Conservation (phyloP, 257 asterid species). For the Jacaranda copaia region DNA sequence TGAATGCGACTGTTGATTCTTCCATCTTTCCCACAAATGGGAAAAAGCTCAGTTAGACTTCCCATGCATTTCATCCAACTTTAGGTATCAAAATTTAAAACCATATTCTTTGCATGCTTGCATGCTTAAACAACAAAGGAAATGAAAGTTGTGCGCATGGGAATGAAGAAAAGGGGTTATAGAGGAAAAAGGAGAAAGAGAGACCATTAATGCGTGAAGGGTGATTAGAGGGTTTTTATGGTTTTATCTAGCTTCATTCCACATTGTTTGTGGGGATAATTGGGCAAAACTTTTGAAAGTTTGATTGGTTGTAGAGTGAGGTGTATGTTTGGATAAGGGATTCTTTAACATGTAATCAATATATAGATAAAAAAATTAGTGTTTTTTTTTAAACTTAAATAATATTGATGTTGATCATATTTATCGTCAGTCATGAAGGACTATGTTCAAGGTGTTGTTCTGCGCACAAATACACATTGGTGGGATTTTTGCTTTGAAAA, state of each 20-base stretch:
- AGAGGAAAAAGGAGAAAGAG: background rate
- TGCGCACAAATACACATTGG: too few relatives aligned
- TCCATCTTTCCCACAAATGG: conserved; percentile 39
- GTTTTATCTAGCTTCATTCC: background rate
- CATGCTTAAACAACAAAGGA: conserved; percentile 43
- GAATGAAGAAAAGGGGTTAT: conserved; percentile 10
- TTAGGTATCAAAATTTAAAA: conserved; percentile 39
- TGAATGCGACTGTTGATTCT: conserved; percentile 45
- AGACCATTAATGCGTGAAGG: conserved; percentile 44
- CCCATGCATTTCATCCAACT: conserved; percentile 45
- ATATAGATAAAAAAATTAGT: too few relatives aligned
- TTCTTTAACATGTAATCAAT: too few relatives aligned
- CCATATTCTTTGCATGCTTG: conserved; percentile 42
- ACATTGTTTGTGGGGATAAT: background rate
- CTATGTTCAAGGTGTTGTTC: too few relatives aligned
- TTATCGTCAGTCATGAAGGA: too few relatives aligned
- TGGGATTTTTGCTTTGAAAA: too few relatives aligned
- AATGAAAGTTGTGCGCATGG: conserved; percentile 44
- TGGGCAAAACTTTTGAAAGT: background rate
- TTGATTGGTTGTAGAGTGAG: background rate
- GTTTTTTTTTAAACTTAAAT: too few relatives aligned
- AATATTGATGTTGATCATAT: too few relatives aligned
- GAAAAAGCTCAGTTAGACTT: conserved; percentile 36
- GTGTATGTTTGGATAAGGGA: too few relatives aligned
- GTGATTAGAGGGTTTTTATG: conserved; percentile 20